Conservation (phyloP, 495 filamentous ascomycete species). For the Darksidea phi region DNA sequence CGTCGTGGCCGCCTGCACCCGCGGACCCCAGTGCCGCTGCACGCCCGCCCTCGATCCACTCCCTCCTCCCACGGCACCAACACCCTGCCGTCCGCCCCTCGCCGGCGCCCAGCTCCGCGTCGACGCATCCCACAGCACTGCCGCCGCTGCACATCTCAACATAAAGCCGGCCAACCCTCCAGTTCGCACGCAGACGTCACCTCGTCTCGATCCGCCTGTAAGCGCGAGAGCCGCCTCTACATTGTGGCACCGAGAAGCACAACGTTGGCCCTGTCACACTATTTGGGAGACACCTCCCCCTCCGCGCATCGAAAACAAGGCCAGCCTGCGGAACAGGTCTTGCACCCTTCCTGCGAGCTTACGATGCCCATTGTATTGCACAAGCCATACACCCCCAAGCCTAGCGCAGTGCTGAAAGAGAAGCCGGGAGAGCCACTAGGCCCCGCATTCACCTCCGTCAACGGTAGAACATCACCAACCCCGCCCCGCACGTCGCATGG, state of each 20-base stretch:
- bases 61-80: too few relatives aligned
- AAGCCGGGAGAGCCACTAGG: constrained; percentile 23
- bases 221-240: constrained; percentile 30
- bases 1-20: too few relatives aligned
- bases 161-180: too few relatives aligned
- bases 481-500: constrained; percentile 26
- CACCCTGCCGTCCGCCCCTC: too few relatives aligned
- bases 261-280: not conserved
- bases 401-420: constrained; percentile 32
- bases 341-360: not conserved
- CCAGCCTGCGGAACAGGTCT: too few relatives aligned
- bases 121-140: too few relatives aligned
- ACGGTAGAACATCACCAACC: constrained; percentile 32
- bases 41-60: not conserved
- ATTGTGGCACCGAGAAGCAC: constrained; percentile 2
- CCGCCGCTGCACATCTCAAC: too few relatives aligned
- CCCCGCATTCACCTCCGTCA: constrained; percentile 38
- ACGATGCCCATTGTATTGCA: constrained; percentile 34
- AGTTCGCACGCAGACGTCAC: too few relatives aligned
- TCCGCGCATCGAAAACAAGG: too few relatives aligned
- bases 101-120: too few relatives aligned
- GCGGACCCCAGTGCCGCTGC: not conserved
- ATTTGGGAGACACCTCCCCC: too few relatives aligned
- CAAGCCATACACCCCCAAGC: constrained; percentile 23
- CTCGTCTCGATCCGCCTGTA: constrained; percentile 1